Evolutionary conservation across 192 early-diverging fungal genomes (phyloP).

Genomic region (Coemansia sp.): DNA sequence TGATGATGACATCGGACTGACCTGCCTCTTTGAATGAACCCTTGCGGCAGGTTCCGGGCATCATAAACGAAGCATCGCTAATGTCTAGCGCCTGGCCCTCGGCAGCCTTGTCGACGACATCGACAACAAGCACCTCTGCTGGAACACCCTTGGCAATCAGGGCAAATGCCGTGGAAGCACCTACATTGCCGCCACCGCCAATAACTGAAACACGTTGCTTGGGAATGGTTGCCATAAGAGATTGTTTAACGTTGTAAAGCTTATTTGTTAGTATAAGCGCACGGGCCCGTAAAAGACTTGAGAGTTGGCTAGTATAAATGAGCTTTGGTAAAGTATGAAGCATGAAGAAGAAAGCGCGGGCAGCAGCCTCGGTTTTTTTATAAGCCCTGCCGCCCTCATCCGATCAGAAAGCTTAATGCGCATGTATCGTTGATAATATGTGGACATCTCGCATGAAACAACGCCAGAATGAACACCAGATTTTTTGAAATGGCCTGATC

Average conservation of each 20-base stretch:
- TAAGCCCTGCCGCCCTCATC: not conserved
- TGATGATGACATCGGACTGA: conserved; percentile 77
- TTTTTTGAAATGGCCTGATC: no score
- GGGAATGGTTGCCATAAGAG: conserved; percentile 29
- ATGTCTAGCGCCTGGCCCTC: conserved; percentile 81
- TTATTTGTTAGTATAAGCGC: conserved; percentile 8
- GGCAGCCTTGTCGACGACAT: conserved; percentile 64
- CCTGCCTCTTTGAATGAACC: conserved; percentile 70
- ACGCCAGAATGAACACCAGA: no score
- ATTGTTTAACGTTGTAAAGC: not conserved
- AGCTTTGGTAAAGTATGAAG: not conserved
- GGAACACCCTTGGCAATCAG: conserved; percentile 65
- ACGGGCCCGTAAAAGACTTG: not conserved
- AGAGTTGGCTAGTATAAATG: not conserved
- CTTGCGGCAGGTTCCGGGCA: conserved; percentile 59
- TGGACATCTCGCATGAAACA: no score
- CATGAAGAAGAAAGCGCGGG: not conserved
- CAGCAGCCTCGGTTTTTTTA: not conserved
- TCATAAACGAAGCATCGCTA: conserved; percentile 72
- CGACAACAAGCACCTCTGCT: conserved; percentile 71
- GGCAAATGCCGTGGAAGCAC: conserved; percentile 70
- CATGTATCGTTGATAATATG: no score
- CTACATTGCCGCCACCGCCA: conserved; percentile 73
- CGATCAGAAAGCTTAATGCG: not conserved
- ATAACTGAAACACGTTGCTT: conserved; percentile 61